Evolutionary conservation across 306 rosid species (phyloP).

Genomic region (Mimosa bimucronata): DNA sequence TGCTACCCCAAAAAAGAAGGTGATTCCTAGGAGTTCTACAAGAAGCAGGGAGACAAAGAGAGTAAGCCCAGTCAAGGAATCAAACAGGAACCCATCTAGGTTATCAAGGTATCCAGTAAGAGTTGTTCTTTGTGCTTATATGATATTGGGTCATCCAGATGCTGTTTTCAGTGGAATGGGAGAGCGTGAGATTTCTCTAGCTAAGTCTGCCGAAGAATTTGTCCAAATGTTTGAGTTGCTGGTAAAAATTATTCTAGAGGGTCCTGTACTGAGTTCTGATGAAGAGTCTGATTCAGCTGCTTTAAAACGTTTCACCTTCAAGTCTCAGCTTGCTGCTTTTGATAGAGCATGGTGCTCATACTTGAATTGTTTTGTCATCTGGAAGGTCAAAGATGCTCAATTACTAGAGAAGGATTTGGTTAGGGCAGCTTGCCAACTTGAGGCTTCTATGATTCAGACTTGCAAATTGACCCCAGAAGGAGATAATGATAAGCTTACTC

Average conservation of each 20-base stretch:
- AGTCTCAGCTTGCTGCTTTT: constrained; percentile 83
- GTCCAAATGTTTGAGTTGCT: constrained; percentile 71
- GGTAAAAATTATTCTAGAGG: constrained; percentile 69
- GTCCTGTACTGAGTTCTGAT: constrained; percentile 70
- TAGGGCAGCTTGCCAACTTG: constrained; percentile 98
- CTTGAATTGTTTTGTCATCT: constrained; percentile 80
- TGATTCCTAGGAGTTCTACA: constrained; percentile 61
- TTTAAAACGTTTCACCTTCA: constrained; percentile 65
- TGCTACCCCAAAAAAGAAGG: constrained; percentile 77
- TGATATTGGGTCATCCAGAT: constrained; percentile 91
- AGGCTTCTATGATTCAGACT: constrained; percentile 94
- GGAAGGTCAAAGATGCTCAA: constrained; percentile 96
- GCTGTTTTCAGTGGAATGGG: constrained; percentile 88
- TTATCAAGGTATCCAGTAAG: constrained; percentile 82
- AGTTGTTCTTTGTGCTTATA: constrained; percentile 84
- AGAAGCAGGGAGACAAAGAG: constrained; percentile 64
- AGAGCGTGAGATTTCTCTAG: constrained; percentile 73
- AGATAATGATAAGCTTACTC: constrained; percentile 61
- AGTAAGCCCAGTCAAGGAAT: constrained; percentile 43
- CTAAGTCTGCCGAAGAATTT: constrained; percentile 78
- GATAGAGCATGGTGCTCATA: constrained; percentile 98
- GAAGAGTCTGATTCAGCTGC: constrained; percentile 57
- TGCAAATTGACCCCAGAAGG: constrained; percentile 86
- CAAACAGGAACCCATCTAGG: constrained; percentile 46
- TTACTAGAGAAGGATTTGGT: constrained; percentile 85